Conservation (phyloP, 2,329 filamentous ascomycete genomes). For the Xylaria sp. region DNA sequence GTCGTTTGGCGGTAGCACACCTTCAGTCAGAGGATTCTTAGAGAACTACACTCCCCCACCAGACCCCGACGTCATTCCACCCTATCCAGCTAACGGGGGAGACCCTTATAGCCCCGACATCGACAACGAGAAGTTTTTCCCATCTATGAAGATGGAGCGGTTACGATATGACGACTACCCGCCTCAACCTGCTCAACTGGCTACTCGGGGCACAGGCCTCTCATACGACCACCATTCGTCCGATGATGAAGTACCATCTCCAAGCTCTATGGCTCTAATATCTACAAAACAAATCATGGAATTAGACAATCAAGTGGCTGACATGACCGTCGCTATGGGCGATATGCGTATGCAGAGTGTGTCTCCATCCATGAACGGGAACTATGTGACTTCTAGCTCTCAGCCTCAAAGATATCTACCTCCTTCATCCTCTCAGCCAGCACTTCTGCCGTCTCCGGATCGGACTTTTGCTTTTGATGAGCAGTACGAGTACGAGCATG, state of each 20-base stretch:
- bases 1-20: slow-evolving; percentile 56
- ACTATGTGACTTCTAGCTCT: slow-evolving; percentile 52
- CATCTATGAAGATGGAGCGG: slow-evolving; percentile 53
- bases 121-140: slow-evolving; percentile 56
- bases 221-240: slow-evolving; percentile 53
- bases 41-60: slow-evolving; percentile 50
- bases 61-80: slow-evolving; percentile 45
- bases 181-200: slow-evolving; percentile 35
- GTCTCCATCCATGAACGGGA: slow-evolving; percentile 35
- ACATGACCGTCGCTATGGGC: slow-evolving; percentile 56
- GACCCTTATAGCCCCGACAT: slow-evolving; percentile 49
- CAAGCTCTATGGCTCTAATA: slow-evolving; percentile 58
- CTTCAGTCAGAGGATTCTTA: slow-evolving; percentile 64
- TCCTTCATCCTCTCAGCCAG: slow-evolving; percentile 49
- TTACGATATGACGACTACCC: slow-evolving; percentile 49
- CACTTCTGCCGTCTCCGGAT: slow-evolving; percentile 51
- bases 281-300: slow-evolving; percentile 65
- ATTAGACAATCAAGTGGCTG: slow-evolving; percentile 53
- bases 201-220: slow-evolving; percentile 39
- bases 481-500: slow-evolving; percentile 41
- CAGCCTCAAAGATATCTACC: slow-evolving; percentile 50
- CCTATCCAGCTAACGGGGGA: slow-evolving; percentile 49
- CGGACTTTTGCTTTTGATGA: slow-evolving; percentile 36
- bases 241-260: slow-evolving; percentile 50
- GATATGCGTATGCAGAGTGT: slow-evolving; percentile 54